These are phyloP conservation scores for Ceratocystiopsis sp. DNA, from an alignment of 2,329 filamentous ascomycete species.

Conservation along the genomic window DNA sequence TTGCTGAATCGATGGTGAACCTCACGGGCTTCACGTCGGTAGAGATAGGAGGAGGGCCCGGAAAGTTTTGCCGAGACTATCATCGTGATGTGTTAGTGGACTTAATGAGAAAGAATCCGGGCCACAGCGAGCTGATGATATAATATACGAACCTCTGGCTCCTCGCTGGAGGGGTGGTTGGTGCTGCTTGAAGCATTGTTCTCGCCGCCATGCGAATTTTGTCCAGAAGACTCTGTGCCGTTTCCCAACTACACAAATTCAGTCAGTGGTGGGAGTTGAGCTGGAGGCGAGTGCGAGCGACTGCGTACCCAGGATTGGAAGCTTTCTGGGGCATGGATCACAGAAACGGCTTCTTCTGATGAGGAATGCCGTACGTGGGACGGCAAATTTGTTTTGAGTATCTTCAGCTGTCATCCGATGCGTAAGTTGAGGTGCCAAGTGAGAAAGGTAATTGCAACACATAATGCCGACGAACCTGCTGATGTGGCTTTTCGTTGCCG, in stretches of 20 bases:
- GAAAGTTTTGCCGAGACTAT: no score
- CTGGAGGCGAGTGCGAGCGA: slow-evolving; percentile 10
- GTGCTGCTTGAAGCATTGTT: no score
- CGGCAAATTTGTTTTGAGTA: slow-evolving; percentile 39
- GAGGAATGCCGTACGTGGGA: slow-evolving; percentile 39
- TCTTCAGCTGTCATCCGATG: slow-evolving; percentile 22
- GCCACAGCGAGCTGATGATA: no score
- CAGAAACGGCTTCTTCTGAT: slow-evolving; percentile 69
- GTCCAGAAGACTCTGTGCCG: no score
- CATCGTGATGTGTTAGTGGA: no score
- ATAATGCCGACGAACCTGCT: not conserved
- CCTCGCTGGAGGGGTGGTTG: no score
- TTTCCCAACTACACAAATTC: no score
- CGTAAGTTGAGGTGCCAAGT: not conserved
- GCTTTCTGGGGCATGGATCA: slow-evolving; percentile 76
- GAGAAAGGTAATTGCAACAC: not conserved
- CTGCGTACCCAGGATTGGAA: slow-evolving; percentile 60
- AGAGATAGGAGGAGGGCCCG: slow-evolving; percentile 51
- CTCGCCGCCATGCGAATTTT: no score
- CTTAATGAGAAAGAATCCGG: no score
- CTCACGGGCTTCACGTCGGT: slow-evolving; percentile 52
- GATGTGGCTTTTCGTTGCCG: not conserved
- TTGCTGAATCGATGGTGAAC: slow-evolving; percentile 53
- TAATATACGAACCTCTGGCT: no score
- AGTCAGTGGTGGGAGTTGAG: no score